Conservation (phyloP, 2,329 filamentous ascomycete species). For the Didymosphaeria variabile region DNA sequence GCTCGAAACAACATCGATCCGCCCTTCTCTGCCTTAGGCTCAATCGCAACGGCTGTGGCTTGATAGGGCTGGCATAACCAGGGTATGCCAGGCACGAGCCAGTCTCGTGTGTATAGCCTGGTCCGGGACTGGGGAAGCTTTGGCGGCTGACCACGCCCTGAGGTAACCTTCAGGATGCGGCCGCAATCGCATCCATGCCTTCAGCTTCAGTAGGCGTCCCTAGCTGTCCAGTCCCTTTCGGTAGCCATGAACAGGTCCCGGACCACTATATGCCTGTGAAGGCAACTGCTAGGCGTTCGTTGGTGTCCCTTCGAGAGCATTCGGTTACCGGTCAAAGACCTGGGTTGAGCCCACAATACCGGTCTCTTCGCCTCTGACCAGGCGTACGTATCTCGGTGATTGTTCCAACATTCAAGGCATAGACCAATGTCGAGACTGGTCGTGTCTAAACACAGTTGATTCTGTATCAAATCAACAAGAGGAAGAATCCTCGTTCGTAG, state of each 20-base stretch:
- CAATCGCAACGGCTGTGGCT: constrained; percentile 5
- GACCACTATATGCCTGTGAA: constrained; percentile 41
- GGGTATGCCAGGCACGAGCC: constrained; percentile 17
- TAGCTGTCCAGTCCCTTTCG: constrained; percentile 48
- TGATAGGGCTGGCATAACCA: constrained; percentile 13
- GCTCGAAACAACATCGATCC: not conserved
- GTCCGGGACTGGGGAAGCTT: not conserved
- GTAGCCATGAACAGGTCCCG: constrained; percentile 53
- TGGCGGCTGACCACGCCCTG: not conserved
- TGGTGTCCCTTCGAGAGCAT: constrained; percentile 33
- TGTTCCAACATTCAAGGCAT: constrained; percentile 56
- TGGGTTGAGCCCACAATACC: constrained; percentile 51
- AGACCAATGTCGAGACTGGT: constrained; percentile 52
- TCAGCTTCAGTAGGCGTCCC: constrained; percentile 24
- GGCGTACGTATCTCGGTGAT: constrained; percentile 50
- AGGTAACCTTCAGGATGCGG: not conserved
- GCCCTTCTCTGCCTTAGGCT: constrained; percentile 18
- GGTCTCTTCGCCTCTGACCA: constrained; percentile 58
- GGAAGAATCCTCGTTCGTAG: constrained; percentile 71
- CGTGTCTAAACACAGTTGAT: constrained; percentile 46
- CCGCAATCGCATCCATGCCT: not conserved
- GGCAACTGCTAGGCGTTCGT: constrained; percentile 39
- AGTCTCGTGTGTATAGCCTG: not conserved
- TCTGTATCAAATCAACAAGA: constrained; percentile 70
- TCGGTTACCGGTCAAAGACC: constrained; percentile 30